A percentile compares a stretch with the other conserved stretches of the same genome.
Evolutionary conservation across 2,329 filamentous ascomycete species (phyloP).

Genomic region (Fusarium sororula): DNA sequence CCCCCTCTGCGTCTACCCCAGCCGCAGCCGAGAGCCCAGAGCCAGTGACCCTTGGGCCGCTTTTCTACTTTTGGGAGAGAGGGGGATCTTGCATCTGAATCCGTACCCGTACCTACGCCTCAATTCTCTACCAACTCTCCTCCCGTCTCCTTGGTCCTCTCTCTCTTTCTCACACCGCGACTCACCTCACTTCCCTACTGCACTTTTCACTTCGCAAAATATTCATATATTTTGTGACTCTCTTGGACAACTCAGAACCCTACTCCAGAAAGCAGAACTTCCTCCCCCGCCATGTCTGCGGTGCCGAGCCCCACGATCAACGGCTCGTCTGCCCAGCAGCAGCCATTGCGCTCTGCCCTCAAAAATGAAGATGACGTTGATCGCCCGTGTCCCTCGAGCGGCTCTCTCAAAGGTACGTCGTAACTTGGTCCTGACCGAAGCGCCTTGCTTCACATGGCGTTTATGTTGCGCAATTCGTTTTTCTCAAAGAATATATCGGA

Average conservation of each 20-base stretch:
- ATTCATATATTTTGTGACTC: background rate
- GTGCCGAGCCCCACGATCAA: conserved; percentile 36
- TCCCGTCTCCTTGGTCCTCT: background rate
- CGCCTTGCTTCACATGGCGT: background rate
- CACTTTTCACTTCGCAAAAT: background rate
- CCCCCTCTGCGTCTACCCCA: conserved; percentile 18
- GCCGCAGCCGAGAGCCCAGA: conserved; percentile 8
- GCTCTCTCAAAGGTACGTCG: conserved; percentile 57
- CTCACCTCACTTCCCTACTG: conserved; percentile 1
- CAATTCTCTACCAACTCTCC: conserved; percentile 25
- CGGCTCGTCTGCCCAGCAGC: conserved; percentile 24
- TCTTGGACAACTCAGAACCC: background rate
- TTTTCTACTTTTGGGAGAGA: conserved; percentile 28
- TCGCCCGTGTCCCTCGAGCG: conserved; percentile 48
- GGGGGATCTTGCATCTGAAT: conserved; percentile 39
- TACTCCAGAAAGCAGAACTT: background rate
- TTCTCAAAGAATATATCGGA: conserved; percentile 2
- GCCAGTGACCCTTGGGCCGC: conserved; percentile 31
- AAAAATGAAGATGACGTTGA: conserved; percentile 56
- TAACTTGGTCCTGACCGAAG: background rate
- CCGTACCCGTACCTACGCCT: conserved; percentile 20
- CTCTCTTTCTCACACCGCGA: conserved; percentile 14
- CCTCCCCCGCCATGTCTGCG: conserved; percentile 41
- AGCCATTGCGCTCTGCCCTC: conserved; percentile 53
- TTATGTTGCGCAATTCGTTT: background rate